These are phyloP conservation scores for Orbilia oligospora DNA, from an alignment of 2,329 filamentous ascomycete genomes.

Conservation along the genomic window DNA sequence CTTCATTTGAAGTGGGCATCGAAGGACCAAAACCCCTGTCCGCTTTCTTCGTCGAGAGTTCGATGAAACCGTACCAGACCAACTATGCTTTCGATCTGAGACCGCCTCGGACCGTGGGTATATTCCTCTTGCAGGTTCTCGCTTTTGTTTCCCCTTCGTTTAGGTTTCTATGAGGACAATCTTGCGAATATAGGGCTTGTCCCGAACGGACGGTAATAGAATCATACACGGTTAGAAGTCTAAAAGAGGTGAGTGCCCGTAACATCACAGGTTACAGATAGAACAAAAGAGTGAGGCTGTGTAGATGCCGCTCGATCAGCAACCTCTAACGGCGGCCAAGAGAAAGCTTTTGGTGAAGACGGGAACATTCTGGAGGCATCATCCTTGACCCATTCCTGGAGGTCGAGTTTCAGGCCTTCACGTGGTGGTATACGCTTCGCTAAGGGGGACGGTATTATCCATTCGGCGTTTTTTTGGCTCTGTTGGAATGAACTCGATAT, in stretches of 20 bases:
- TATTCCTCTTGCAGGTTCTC: constrained; percentile 12
- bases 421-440: constrained; percentile 34
- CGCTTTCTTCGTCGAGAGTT: constrained; percentile 15
- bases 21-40: constrained; percentile 25
- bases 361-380: constrained; percentile 30
- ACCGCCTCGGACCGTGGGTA: constrained; percentile 39
- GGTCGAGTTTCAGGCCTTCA: constrained; percentile 27
- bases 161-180: constrained; percentile 34
- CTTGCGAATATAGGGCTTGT: constrained; percentile 33
- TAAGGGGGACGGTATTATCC: constrained; percentile 14
- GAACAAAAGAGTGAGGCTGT: constrained; percentile 58
- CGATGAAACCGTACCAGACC: constrained; percentile 41
- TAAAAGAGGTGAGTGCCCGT: constrained; percentile 45
- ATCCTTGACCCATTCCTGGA: constrained; percentile 18
- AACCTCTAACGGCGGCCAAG: constrained; percentile 6
- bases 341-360: constrained; percentile 26
- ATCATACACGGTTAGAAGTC: constrained; percentile 25
- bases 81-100: constrained; percentile 37
- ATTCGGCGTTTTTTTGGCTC: constrained; percentile 43
- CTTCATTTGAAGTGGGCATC: constrained; percentile 32
- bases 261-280: constrained; percentile 56
- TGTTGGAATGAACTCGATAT: constrained; percentile 45
- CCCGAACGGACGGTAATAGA: constrained; percentile 9
- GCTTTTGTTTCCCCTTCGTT: constrained; percentile 32
- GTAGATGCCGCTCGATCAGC: constrained; percentile 51